These are phyloP conservation scores for Saccharomyces kudriavzevii DNA, from an alignment of 805 yeast genomes.

Conservation along the genomic window DNA sequence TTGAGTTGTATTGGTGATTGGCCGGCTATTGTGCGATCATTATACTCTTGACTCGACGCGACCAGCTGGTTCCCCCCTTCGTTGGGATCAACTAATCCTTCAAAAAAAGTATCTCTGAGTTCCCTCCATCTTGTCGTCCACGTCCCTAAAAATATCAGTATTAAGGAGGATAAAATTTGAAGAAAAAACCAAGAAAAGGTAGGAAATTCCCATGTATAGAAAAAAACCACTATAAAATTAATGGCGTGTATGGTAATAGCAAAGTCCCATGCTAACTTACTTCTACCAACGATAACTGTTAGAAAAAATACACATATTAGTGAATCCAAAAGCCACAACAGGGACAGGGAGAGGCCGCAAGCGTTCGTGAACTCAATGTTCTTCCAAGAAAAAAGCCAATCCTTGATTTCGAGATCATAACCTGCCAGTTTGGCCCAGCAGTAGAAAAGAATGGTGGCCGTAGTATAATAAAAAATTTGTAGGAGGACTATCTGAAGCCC, in stretches of 20 bases:
- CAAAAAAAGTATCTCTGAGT: slow-evolving; percentile 80
- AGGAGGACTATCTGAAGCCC: slow-evolving; percentile 66
- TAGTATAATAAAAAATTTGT: slow-evolving; percentile 69
- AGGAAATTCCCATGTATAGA: slow-evolving; percentile 62
- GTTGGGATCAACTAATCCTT: slow-evolving; percentile 60
- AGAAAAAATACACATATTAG: slow-evolving; percentile 76
- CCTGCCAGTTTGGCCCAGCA: slow-evolving; percentile 65
- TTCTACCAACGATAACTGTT: slow-evolving; percentile 81
- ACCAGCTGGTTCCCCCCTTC: slow-evolving; percentile 1
- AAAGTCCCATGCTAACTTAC: slow-evolving; percentile 93
- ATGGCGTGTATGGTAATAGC: slow-evolving; percentile 87
- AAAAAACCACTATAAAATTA: slow-evolving; percentile 61
- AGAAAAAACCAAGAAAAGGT: slow-evolving; percentile 78
- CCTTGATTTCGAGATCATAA: slow-evolving; percentile 48
- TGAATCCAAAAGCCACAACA: slow-evolving; percentile 77
- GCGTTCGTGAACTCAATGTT: slow-evolving; percentile 65
- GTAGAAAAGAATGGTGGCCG: slow-evolving; percentile 61
- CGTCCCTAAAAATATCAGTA: slow-evolving; percentile 75
- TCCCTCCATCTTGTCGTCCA: slow-evolving; percentile 92
- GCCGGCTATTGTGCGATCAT: neutral
- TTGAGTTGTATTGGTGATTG: slow-evolving; percentile 8
- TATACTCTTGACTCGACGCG: neutral
- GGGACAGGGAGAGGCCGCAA: slow-evolving; percentile 64
- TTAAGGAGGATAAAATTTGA: slow-evolving; percentile 57
- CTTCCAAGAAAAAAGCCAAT: slow-evolving; percentile 77